These are phyloP conservation scores for Exophiala calicioides DNA, from an alignment of 2,329 filamentous ascomycete genomes.

Conservation along the genomic window DNA sequence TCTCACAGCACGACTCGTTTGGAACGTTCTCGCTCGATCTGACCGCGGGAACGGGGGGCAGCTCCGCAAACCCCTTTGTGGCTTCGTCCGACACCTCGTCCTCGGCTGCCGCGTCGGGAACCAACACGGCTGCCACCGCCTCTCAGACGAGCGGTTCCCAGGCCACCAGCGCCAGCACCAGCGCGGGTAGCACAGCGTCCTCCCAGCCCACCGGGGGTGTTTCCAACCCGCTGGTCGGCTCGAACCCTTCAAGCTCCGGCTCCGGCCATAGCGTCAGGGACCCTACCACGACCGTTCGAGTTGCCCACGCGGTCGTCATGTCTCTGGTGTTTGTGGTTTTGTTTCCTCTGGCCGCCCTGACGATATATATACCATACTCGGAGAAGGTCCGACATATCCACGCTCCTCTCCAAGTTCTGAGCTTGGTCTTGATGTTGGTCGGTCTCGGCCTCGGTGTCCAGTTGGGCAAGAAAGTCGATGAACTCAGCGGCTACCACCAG, in stretches of 20 bases:
- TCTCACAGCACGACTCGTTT: slow-evolving; percentile 49
- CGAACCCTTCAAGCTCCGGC: slow-evolving; percentile 18
- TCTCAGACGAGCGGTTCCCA: slow-evolving; percentile 1
- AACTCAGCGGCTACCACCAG: slow-evolving; percentile 48
- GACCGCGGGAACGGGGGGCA: slow-evolving; percentile 52
- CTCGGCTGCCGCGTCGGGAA: slow-evolving; percentile 5
- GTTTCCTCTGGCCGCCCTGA: slow-evolving; percentile 37
- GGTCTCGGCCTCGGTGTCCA: slow-evolving; percentile 56
- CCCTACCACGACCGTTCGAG: slow-evolving; percentile 15
- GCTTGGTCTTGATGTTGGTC: slow-evolving; percentile 49
- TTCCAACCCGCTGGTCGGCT: slow-evolving; percentile 20
- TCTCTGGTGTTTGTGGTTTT: slow-evolving; percentile 44
- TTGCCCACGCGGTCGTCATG: slow-evolving; percentile 45
- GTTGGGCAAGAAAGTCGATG: slow-evolving; percentile 43
- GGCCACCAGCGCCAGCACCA: slow-evolving; percentile 3
- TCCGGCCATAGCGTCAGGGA: slow-evolving; percentile 1
- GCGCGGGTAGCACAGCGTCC: too few relatives aligned
- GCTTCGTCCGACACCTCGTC: slow-evolving; percentile 14
- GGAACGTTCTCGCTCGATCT: slow-evolving; percentile 51
- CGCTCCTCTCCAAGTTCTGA: slow-evolving; percentile 49
- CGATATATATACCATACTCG: slow-evolving; percentile 40
- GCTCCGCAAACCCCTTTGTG: slow-evolving; percentile 38
- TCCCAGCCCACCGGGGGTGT: slow-evolving; percentile 22
- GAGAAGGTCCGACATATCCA: slow-evolving; percentile 48
- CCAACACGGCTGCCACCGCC: slow-evolving; percentile 1